Base-by-base conservation (phyloP, 192 early-diverging fungal genomes). In the Haplosporangium gracile region DNA sequence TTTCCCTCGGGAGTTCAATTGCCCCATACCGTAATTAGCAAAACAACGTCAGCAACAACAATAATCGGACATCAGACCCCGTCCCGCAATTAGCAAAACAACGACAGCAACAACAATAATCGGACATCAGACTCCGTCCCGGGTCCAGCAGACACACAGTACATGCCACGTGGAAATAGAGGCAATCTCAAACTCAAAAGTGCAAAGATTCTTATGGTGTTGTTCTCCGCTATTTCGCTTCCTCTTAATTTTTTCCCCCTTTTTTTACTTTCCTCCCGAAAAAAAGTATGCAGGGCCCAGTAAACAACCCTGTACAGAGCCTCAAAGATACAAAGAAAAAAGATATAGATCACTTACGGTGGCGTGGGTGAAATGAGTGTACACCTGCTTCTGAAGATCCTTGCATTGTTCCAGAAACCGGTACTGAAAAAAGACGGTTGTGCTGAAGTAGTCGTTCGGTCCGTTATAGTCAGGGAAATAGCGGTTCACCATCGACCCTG, bases 401-500 rank as follows among this genome's bases (percentile, higher is more conserved):
- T 89, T 81, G 76, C 85, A 87, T 45, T 88, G 83, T 51, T 83
- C 73, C 24, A 89, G 71, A 75, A 91, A 91, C 49, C 80, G 79
- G 60, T 84, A 81, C 75, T 90, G 89, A 72, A 91, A 91, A 69
- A 89, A 91, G 15, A 83, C 85, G 2, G 90, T 88, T 1, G 89
- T 88, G 47, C 77, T 86, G 72, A 81, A 82, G 49, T 88, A 91
- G 45, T 91, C 89, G 47, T 91, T 91, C 6, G 81, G 79, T 38
- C 93, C 93, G 51, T 88, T 74, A 71, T 93, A 94, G 72, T 93
- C 85, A 0, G 92, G 89, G 55, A 94, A 92, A 63, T 91, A 90
- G 29, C 91, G 83, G 71, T 88, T 88, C 43, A 94, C 89, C 55
- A 88, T 32, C 18, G 79, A 78, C 39, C 84, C 78, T 24, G 77